These are phyloP conservation scores for Cryptococcus sp. DNA, from an alignment of 1,284 basidiomycete species.

Conservation along the genomic window DNA sequence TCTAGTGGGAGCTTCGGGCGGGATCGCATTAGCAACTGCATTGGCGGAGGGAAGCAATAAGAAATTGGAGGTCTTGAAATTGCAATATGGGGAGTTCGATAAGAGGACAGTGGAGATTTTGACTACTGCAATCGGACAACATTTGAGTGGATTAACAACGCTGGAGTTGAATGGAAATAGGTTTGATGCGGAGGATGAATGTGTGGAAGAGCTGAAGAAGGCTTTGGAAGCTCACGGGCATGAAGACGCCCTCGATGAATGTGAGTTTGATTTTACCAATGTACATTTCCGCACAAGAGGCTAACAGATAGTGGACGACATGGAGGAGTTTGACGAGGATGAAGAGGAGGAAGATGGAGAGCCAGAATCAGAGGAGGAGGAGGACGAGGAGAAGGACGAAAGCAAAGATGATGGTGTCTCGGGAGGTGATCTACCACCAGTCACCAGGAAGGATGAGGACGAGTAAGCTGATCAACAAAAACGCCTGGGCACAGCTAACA, in stretches of 20 bases:
- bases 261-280: constrained; percentile 30
- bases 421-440: constrained; percentile 20
- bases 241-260: constrained; percentile 73
- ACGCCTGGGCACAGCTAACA: constrained; percentile 1
- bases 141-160: constrained; percentile 57
- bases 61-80: constrained; percentile 66
- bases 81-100: constrained; percentile 90
- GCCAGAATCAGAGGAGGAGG: constrained; percentile 43
- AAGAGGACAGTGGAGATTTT: constrained; percentile 64
- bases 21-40: constrained; percentile 61
- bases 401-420: constrained; percentile 29
- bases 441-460: constrained; percentile 35
- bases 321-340: constrained; percentile 57
- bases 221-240: constrained; percentile 70
- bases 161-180: constrained; percentile 88
- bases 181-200: constrained; percentile 72
- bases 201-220: constrained; percentile 60
- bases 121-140: constrained; percentile 60
- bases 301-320: constrained; percentile 55
- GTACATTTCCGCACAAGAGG: neutral
- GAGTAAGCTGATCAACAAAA: constrained; percentile 28
- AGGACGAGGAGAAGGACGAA: constrained; percentile 46
- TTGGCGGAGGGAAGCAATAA: constrained; percentile 62
- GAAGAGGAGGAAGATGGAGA: constrained; percentile 50
- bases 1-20: constrained; percentile 64